Evolutionary conservation across 345 rosid species (phyloP).

Genomic region (Populus simonii): DNA sequence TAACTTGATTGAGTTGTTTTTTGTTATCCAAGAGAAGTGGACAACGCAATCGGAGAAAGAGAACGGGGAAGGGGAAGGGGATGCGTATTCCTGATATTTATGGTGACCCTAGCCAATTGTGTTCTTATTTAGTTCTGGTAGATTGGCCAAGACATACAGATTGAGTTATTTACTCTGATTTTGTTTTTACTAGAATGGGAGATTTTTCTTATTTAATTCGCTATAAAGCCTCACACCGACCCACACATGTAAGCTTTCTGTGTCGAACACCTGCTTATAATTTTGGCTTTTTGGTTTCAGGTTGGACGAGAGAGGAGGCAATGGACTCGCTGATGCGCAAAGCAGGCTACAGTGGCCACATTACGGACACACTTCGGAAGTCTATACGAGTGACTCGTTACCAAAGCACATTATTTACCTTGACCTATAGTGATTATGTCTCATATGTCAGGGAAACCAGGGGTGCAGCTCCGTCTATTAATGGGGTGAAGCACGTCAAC

Average conservation of each 20-base stretch:
- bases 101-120: background rate
- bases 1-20: background rate
- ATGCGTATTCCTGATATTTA: background rate
- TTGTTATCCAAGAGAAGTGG: background rate
- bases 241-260: background rate
- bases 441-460: slow-evolving; percentile 64
- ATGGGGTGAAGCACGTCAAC: slow-evolving; percentile 42
- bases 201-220: background rate
- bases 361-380: slow-evolving; percentile 62
- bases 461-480: slow-evolving; percentile 56
- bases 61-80: background rate
- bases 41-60: background rate
- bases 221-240: background rate
- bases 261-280: background rate
- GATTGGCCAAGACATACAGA: background rate
- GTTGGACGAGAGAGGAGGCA: slow-evolving; percentile 82
- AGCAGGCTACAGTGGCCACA: slow-evolving; percentile 67
- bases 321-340: slow-evolving; percentile 89
- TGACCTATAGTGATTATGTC: slow-evolving; percentile 78
- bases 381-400: slow-evolving; percentile 79
- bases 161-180: background rate
- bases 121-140: background rate
- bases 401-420: slow-evolving; percentile 79
- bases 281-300: slow-evolving; percentile 33
- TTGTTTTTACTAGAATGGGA: background rate